Conservation (phyloP, 192 early-diverging fungal genomes). For the Coemansia sp. region DNA sequence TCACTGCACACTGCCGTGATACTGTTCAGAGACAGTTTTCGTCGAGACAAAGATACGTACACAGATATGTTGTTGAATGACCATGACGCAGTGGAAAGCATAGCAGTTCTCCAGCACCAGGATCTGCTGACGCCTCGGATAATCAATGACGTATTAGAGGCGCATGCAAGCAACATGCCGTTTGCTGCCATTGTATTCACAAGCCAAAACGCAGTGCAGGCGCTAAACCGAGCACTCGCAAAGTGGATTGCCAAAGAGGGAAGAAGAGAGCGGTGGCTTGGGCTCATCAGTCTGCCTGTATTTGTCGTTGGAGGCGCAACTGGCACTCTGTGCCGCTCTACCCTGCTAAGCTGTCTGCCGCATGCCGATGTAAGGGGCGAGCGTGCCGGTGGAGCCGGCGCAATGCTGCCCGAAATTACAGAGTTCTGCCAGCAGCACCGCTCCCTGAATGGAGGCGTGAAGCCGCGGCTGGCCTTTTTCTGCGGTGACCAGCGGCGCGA, state of each 20-base stretch:
- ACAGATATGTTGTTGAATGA: constrained; percentile 9
- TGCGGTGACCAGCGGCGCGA: constrained; percentile 41
- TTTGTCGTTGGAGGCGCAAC: constrained; percentile 48
- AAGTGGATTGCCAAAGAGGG: constrained; percentile 4
- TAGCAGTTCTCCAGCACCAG: constrained; percentile 29
- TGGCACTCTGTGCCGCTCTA: constrained; percentile 6
- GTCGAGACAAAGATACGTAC: constrained; percentile 17
- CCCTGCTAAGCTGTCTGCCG: background rate
- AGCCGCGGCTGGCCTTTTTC: constrained; percentile 28
- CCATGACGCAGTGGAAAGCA: constrained; percentile 19
- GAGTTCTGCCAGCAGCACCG: constrained; percentile 15
- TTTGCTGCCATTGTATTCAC: constrained; percentile 36
- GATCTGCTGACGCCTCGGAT: constrained; percentile 14
- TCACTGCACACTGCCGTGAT: constrained; percentile 12
- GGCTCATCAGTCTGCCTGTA: constrained; percentile 18
- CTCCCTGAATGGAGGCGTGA: background rate
- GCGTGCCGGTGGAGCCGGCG: constrained; percentile 19
- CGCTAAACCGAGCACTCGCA: constrained; percentile 9
- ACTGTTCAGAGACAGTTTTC: constrained; percentile 27
- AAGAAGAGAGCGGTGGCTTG: constrained; percentile 3
- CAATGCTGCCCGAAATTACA: constrained; percentile 22
- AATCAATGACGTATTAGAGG: constrained; percentile 4
- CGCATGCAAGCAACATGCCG: background rate
- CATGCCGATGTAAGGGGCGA: constrained; percentile 23
- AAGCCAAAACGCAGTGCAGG: constrained; percentile 35